These are phyloP conservation scores for Carex parvula DNA, from an alignment of 176 grass and related monocot species.

Conservation along the genomic window DNA sequence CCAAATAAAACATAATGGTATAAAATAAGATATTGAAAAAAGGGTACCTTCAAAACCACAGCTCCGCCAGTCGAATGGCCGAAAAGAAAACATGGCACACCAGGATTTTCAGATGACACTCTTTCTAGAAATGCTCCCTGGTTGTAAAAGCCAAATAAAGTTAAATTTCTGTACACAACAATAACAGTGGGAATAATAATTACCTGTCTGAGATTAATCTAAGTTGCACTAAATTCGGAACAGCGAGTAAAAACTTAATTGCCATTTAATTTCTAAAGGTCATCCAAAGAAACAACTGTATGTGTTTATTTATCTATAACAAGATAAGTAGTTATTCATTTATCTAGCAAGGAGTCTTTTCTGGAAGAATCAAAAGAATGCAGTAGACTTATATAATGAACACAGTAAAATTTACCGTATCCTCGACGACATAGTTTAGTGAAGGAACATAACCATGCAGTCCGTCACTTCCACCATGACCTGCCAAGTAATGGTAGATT, in stretches of 20 bases:
- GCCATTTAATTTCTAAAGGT: neutral
- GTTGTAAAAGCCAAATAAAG: constrained; percentile 13
- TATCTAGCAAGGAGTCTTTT: neutral
- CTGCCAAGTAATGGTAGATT: constrained; percentile 36
- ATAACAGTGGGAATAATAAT: neutral
- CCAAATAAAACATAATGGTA: constrained; percentile 7
- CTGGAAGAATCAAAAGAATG: neutral
- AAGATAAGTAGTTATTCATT: neutral
- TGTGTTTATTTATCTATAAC: neutral
- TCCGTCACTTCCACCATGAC: constrained; percentile 96
- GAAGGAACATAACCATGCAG: constrained; percentile 97
- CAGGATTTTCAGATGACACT: constrained; percentile 60
- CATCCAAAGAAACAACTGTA: neutral
- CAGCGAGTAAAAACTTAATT: neutral
- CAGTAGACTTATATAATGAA: constrained; percentile 10
- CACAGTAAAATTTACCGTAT: constrained; percentile 51
- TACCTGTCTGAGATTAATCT: neutral
- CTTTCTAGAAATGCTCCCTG: constrained; percentile 77
- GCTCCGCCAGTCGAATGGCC: constrained; percentile 96
- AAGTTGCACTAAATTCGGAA: neutral
- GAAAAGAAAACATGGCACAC: constrained; percentile 86
- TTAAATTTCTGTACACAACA: neutral
- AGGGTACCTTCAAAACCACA: constrained; percentile 76
- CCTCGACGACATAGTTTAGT: constrained; percentile 81
- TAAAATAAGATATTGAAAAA: neutral